Percentiles rank a stretch among this genome's conserved stretches.
phyloP scores from a whole-genome alignment of 208 protist genomes.

The Angomonas ambiguus region DNA sequence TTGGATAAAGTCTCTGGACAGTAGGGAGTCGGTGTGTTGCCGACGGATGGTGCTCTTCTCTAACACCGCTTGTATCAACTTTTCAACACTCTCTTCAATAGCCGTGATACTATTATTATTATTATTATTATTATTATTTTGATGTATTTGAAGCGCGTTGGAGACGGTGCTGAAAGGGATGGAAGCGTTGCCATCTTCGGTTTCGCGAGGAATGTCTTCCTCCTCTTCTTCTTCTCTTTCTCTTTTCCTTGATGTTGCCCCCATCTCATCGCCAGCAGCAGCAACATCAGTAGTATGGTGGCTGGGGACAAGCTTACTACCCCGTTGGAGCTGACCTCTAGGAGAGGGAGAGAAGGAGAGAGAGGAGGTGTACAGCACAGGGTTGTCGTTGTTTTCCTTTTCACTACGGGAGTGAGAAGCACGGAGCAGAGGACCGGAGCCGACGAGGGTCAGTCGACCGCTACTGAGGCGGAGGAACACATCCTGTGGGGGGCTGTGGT shows the following conservation, averaged over 20 bases:
- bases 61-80: constrained; percentile 19
- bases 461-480: too few relatives aligned
- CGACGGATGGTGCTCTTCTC: constrained; percentile 7
- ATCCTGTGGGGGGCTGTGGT: too few relatives aligned
- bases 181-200: too few relatives aligned
- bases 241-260: too few relatives aligned
- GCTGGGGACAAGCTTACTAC: neutral
- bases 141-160: neutral
- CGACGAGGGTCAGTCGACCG: neutral
- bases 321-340: neutral
- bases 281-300: neutral
- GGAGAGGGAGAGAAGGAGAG: neutral
- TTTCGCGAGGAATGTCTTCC: too few relatives aligned
- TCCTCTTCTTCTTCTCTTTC: too few relatives aligned
- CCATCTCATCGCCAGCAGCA: too few relatives aligned
- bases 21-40: neutral
- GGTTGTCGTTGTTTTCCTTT: neutral
- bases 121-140: neutral
- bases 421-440: too few relatives aligned
- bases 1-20: neutral
- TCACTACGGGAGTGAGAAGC: neutral
- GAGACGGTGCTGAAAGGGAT: neutral
- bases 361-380: neutral
- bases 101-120: neutral
- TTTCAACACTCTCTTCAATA: constrained; percentile 9